Evolutionary conservation across 2,329 filamentous ascomycete genomes (phyloP).

Genomic region (Trichoderma simmonsii): DNA sequence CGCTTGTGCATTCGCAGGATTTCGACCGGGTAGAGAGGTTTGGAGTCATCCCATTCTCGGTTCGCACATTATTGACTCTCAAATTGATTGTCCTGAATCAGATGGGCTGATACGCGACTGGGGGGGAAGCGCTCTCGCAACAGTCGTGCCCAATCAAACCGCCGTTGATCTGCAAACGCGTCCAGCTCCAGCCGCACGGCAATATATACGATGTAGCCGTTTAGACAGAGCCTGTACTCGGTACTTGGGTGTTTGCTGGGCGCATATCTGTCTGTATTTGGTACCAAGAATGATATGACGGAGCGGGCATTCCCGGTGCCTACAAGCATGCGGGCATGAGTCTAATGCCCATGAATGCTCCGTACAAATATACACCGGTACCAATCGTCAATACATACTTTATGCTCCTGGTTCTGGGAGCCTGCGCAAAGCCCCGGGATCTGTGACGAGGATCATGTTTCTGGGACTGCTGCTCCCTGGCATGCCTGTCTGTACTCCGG

Average conservation of each 20-base stretch:
- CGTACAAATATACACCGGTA: background rate
- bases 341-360: background rate
- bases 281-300: background rate
- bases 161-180: background rate
- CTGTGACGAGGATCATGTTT: constrained; percentile 14
- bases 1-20: background rate
- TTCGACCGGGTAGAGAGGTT: background rate
- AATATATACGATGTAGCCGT: background rate
- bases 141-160: background rate
- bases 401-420: background rate
- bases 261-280: background rate
- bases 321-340: background rate
- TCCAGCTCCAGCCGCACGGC: constrained; percentile 3
- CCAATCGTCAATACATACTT: background rate
- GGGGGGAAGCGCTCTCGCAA: background rate
- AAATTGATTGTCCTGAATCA: background rate
- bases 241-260: background rate
- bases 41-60: background rate
- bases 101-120: background rate
- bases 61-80: background rate
- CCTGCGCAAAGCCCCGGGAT: constrained; percentile 7
- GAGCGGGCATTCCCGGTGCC: background rate
- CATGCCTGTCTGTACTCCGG: background rate
- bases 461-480: background rate
- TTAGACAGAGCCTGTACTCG: background rate